Evolutionary conservation across 768 basidiomycete genomes (phyloP).

Genomic region (Amanita exitialis): DNA sequence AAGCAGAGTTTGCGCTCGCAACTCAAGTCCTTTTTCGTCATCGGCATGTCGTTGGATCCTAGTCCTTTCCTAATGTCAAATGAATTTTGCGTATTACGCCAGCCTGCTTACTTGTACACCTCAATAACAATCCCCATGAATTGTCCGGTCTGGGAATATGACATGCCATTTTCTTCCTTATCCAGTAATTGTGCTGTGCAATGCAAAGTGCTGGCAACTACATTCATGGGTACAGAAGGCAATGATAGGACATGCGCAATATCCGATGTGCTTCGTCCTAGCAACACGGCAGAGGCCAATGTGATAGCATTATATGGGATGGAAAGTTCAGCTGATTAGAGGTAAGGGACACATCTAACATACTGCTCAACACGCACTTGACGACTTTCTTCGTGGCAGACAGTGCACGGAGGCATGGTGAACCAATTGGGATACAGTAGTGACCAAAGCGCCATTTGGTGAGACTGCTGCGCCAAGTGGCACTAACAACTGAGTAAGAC

Average conservation of each 20-base stretch:
- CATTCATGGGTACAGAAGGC: slow-evolving; percentile 26
- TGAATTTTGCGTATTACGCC: background rate
- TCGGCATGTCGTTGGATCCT: slow-evolving; percentile 13
- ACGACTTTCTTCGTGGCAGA: slow-evolving; percentile 26
- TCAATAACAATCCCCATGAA: slow-evolving; percentile 37
- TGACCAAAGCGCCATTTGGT: slow-evolving; percentile 44
- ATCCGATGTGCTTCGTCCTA: slow-evolving; percentile 46
- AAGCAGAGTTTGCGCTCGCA: slow-evolving; percentile 51
- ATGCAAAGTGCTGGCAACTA: slow-evolving; percentile 37
- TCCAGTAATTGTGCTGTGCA: slow-evolving; percentile 39
- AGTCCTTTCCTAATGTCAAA: slow-evolving; percentile 11
- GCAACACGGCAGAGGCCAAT: slow-evolving; percentile 34
- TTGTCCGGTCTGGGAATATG: slow-evolving; percentile 29
- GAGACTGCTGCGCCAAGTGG: slow-evolving; percentile 47
- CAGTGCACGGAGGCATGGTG: slow-evolving; percentile 21
- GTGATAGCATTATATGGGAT: slow-evolving; percentile 17
- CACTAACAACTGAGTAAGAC: slow-evolving; percentile 27
- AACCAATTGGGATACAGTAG: background rate
- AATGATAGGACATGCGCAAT: slow-evolving; percentile 44
- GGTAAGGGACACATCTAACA: background rate
- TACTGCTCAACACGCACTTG: slow-evolving; percentile 8
- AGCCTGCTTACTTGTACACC: slow-evolving; percentile 33
- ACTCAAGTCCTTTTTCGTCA: slow-evolving; percentile 23
- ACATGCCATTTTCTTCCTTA: slow-evolving; percentile 25
- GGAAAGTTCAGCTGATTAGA: slow-evolving; percentile 1